Conservation (phyloP, 345 rosid species). For the Populus simonii region DNA sequence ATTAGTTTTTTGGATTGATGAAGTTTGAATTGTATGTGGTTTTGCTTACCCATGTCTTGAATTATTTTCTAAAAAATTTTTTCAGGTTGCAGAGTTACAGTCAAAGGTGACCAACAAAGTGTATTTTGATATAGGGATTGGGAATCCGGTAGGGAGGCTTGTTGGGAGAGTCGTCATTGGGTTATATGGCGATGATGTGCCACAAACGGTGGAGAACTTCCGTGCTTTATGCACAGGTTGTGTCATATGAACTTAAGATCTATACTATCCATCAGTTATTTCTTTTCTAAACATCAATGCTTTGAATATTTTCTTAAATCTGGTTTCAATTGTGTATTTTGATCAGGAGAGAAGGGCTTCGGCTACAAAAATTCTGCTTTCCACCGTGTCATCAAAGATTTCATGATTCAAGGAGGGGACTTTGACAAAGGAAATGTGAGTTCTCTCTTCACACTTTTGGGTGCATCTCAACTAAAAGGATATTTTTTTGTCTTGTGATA, state of each 20-base stretch:
- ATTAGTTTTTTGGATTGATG: not conserved
- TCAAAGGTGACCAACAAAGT: constrained; percentile 88
- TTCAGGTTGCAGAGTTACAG: constrained; percentile 52
- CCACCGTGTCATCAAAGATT: constrained; percentile 94
- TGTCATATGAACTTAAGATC: not conserved
- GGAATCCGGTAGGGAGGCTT: constrained; percentile 83
- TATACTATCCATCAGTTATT: not conserved
- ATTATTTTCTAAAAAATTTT: not conserved
- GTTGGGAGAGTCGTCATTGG: constrained; percentile 92
- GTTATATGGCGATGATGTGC: constrained; percentile 90
- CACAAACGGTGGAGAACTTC: constrained; percentile 91
- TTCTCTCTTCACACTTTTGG: constrained; percentile 2
- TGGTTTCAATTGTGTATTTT: constrained; percentile 8
- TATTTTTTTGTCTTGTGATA: not conserved
- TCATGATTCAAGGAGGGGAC: constrained; percentile 99
- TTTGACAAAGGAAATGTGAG: constrained; percentile 97
- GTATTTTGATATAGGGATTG: constrained; percentile 86
- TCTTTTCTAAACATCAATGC: not conserved
- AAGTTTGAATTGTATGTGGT: not conserved
- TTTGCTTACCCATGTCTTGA: not conserved
- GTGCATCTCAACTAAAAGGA: not conserved
- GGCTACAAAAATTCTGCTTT: constrained; percentile 76
- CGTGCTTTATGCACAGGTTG: constrained; percentile 95
- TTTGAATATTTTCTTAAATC: not conserved
- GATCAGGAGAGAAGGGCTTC: constrained; percentile 91